Base-by-base conservation (phyloP, 108 stramenopile species). In the Schizochytrium sp. region DNA sequence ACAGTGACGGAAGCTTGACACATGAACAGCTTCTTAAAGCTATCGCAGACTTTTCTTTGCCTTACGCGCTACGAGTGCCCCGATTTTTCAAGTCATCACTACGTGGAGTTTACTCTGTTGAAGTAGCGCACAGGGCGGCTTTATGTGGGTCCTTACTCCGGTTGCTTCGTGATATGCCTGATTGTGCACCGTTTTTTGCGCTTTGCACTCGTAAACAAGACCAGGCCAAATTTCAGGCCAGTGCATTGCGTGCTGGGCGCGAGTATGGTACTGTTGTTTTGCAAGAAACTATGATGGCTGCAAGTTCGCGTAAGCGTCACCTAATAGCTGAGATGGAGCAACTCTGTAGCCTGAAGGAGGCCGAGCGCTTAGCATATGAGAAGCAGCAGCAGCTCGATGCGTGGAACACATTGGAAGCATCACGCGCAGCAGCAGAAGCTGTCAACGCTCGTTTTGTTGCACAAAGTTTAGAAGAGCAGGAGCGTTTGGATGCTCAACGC, bases 61-160 rank as follows among this genome's bases (percentile, higher is more conserved):
- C 28, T 44, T 69, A 69, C 64, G 15, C 12, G 10, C 5, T 69
- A 44, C 7, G 44, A 44, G 42, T 69, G 19, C 64, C 64, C 28
- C 8, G 8, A 8, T 69, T 69, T 69, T 69, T 38, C 64, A 69
- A 69, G 64, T 69, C 64, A 5, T 69, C 64, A 8, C 28, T 69
- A 38, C 64, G 64, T 10, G 64, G 64, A 7, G 64, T 69, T 7
- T 7, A 38, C 42, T 8, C 42, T 15, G 19, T 1, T 2, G 12
- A 38, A 44, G 5, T 69, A 1, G 64, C 64, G 28, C 64, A 44
- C 15, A 69, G 64, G 44, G 64, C 64, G 19, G 28, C 64, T 8
- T 44, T 12, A 7, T 69, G 64, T 69, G 64, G 64, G 42, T 38
- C 64, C 64, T 69, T 69, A 44, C 64, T 69, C 2, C 64, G 64